Percentiles rank a stretch among this genome's conserved stretches.
Evolutionary conservation across 495 filamentous ascomycete genomes (phyloP).

Genomic region (Stereocaulon alpinum): DNA sequence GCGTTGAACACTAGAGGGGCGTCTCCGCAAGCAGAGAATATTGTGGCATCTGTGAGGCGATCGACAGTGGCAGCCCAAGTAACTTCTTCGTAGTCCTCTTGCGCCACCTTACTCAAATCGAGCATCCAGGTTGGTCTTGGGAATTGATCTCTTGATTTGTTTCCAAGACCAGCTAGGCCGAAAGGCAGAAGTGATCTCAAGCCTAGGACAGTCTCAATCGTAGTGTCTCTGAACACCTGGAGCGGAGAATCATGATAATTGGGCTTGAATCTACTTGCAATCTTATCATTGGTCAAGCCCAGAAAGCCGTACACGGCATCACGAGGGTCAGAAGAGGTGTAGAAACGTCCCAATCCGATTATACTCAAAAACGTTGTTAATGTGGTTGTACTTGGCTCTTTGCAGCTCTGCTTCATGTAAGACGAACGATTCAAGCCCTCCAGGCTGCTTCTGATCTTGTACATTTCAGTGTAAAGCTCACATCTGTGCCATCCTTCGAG

Average conservation of each 20-base stretch:
- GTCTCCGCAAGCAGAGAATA: not conserved
- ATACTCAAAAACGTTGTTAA: not conserved
- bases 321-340: not conserved
- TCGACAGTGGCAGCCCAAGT: no score
- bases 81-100: no score
- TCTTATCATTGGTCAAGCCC: not conserved
- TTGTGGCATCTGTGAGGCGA: no score
- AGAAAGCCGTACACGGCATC: not conserved
- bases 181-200: not conserved
- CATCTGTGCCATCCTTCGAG: no score
- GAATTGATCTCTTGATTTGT: not conserved
- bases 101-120: not conserved
- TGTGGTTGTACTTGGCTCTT: not conserved
- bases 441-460: not conserved
- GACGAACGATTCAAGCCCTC: not conserved
- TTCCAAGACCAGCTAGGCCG: not conserved
- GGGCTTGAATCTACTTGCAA: not conserved
- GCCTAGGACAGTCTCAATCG: not conserved
- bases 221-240: not conserved
- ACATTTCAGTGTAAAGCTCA: no score
- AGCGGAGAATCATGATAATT: not conserved
- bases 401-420: not conserved
- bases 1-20: not conserved
- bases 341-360: not conserved
- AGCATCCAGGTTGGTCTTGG: not conserved